Evolutionary conservation across 106 monocot genomes (phyloP), one percentile per base, ranked within the genome.

Genomic region (Dendrobium chrysotoxum): DNA sequence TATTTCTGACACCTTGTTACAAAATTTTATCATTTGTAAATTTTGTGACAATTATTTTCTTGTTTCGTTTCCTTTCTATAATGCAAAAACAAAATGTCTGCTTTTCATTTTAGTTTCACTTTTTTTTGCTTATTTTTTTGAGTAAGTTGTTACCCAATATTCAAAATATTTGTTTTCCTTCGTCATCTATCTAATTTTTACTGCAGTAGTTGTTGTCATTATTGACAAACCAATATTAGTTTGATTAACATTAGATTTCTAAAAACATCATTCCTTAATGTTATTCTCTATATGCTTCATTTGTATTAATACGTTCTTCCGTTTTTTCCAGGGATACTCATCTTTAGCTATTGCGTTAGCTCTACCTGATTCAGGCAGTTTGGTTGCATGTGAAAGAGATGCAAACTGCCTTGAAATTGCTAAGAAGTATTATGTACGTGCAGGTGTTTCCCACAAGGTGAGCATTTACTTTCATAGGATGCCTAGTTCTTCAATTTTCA

Each of bases 381-480:
- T 98, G 76, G 88, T 98, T 89, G 98, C 98, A 84, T 98, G 98
- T 82, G 95, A 98, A 86, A 92, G 85, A 87, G 98, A 98, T 88
- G 80, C 21, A 79, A 89, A 82, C 83, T 91, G 87, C 61, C 85
- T 98, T 77, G 86, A 94, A 91, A 80, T 94, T 88, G 98, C 98
- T 77, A 91, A 90, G 78, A 95, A 90, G 55, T 98, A 95, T 85
- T 98, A 95, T 85, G 83, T 86, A 66, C 83, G 65, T 30, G 92
- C 94, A 81, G 92, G 92, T 76, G 89, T 98, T 25, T 92, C 92
- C 30, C 92, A 93, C 85, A 98, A 98, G 98, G 98, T 98, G 47
- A 76, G 5, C 39, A 41, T 74, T 74, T 40, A 18, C n/a, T 38
- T 71, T 71, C 8, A 31, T 35, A 31, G 0, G 28, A 28, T 71